Conservation (phyloP, 148 eudicot genomes). For the Drosera capensis region DNA sequence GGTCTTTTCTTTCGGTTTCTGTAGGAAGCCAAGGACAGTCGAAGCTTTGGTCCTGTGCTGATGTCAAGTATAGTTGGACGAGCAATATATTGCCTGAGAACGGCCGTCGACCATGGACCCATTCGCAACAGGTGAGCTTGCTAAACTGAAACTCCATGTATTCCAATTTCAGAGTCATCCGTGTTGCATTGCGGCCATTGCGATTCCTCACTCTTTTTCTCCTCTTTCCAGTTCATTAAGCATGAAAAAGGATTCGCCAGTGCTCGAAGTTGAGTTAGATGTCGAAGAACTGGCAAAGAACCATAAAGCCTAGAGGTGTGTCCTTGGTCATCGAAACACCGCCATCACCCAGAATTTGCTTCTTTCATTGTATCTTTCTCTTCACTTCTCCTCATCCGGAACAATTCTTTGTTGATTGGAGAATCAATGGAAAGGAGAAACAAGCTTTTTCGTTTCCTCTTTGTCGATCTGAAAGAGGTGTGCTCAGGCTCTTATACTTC, state of each 20-base stretch:
- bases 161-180: background rate
- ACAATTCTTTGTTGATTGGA: background rate
- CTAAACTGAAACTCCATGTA: too few relatives aligned
- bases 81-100: slow-evolving; percentile 69
- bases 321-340: background rate
- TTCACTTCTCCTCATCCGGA: background rate
- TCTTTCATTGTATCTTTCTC: background rate
- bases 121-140: slow-evolving; percentile 63
- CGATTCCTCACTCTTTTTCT: too few relatives aligned
- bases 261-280: slow-evolving; percentile 76
- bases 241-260: slow-evolving; percentile 37
- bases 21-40: slow-evolving; percentile 91
- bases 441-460: background rate
- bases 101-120: slow-evolving; percentile 88
- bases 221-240: slow-evolving; percentile 11
- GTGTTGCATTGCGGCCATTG: too few relatives aligned
- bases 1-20: background rate
- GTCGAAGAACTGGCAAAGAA: slow-evolving; percentile 85
- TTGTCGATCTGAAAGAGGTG: too few relatives aligned
- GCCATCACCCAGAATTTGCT: background rate
- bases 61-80: slow-evolving; percentile 71
- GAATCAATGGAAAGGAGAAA: background rate
- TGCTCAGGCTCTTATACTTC: too few relatives aligned
- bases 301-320: slow-evolving; percentile 27
- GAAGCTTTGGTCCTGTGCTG: slow-evolving; percentile 64